A percentile compares a stretch with the other conserved stretches of the same genome.
Evolutionary conservation across 2,329 filamentous ascomycete genomes (phyloP).

Genomic region (Alternaria hordeiaustralica): DNA sequence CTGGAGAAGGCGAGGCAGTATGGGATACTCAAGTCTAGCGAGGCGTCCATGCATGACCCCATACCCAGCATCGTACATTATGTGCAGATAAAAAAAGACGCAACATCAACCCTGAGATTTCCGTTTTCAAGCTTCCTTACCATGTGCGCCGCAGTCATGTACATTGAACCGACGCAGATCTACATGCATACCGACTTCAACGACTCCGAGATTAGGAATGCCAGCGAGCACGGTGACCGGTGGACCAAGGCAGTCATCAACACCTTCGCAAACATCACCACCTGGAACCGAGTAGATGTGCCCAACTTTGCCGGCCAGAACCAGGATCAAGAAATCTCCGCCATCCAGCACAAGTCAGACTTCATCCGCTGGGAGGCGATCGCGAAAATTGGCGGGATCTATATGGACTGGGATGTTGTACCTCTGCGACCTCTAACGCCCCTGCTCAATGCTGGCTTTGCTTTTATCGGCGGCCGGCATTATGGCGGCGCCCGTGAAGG

Average conservation of each 20-base stretch:
- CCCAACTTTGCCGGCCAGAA: background rate
- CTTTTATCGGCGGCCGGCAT: background rate
- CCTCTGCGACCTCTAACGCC: background rate
- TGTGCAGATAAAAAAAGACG: background rate
- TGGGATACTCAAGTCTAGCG: background rate
- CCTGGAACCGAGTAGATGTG: background rate
- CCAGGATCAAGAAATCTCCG: background rate
- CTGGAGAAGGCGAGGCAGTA: background rate
- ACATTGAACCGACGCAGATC: constrained; percentile 4
- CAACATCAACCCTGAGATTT: background rate
- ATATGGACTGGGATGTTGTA: background rate
- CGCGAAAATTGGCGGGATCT: background rate
- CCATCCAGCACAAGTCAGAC: background rate
- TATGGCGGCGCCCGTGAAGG: constrained; percentile 34
- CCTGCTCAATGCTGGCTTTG: background rate
- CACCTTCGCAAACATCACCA: background rate
- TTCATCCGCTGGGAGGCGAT: background rate
- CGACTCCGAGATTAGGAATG: constrained; percentile 4
- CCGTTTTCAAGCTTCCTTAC: background rate
- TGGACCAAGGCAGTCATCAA: constrained; percentile 28
- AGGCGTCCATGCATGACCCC: background rate
- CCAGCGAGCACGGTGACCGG: constrained; percentile 8
- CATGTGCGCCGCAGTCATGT: background rate
- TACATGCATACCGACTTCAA: constrained; percentile 34
- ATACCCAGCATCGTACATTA: background rate